phyloP scores from a whole-genome alignment of 441 rosid genomes.

The Biscutella laevigata region DNA sequence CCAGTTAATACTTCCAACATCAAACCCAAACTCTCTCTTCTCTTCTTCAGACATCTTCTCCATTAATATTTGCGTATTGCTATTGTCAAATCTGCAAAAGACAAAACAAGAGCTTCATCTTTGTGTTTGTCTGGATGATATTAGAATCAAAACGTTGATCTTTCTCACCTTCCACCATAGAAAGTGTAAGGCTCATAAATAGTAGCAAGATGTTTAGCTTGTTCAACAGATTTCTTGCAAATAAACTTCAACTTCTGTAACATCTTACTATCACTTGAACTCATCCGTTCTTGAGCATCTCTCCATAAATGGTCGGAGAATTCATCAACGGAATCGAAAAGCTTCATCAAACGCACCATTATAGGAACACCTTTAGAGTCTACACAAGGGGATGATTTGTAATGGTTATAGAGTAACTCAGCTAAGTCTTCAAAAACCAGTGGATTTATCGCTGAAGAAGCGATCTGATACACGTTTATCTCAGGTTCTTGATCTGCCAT shows the following conservation, averaged over 20 bases:
- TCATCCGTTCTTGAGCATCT: conserved; percentile 28
- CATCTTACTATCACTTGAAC: conserved; percentile 40
- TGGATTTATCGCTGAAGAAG: conserved; percentile 85
- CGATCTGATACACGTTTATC: conserved; percentile 67
- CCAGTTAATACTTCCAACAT: conserved; percentile 69
- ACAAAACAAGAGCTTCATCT: too few relatives aligned
- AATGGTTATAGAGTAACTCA: conserved; percentile 51
- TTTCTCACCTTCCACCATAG: conserved; percentile 66
- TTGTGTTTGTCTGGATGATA: too few relatives aligned
- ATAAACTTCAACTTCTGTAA: conserved; percentile 48
- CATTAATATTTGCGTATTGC: conserved; percentile 63
- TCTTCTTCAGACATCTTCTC: conserved; percentile 74
- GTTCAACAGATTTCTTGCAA: conserved; percentile 73
- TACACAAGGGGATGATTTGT: conserved; percentile 53
- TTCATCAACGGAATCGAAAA: conserved; percentile 67
- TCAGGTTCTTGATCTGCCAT: conserved; percentile 37
- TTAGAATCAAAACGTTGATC: background rate
- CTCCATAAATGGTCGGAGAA: conserved; percentile 39
- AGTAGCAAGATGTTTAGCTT: conserved; percentile 66
- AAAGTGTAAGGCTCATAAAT: conserved; percentile 84
- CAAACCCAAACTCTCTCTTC: conserved; percentile 56
- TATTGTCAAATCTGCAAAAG: conserved; percentile 64
- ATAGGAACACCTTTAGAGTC: conserved; percentile 78
- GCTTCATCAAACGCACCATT: conserved; percentile 61
- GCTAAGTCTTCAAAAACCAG: conserved; percentile 65